These are phyloP conservation scores for Kluyveromyces sp. DNA, from an alignment of 1,139 yeast species.

Conservation along the genomic window DNA sequence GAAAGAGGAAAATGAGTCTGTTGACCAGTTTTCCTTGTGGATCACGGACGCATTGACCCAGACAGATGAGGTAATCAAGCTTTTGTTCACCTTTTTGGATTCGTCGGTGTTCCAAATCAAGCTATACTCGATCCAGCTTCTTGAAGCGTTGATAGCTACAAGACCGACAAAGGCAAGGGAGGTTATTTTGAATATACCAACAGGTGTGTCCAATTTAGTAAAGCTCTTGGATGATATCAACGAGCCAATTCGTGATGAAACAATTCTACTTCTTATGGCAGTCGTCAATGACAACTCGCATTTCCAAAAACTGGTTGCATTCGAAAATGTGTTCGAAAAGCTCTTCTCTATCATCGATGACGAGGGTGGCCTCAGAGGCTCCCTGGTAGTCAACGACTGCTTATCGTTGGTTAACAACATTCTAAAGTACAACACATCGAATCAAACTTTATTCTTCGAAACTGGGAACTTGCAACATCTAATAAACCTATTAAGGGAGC, in stretches of 20 bases:
- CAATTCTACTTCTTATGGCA: conserved; percentile 74
- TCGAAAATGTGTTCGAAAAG: conserved; percentile 84
- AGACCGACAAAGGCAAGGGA: conserved; percentile 73
- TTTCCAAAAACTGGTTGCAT: conserved; percentile 88
- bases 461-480: conserved; percentile 68
- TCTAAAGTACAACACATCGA: conserved; percentile 76
- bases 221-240: conserved; percentile 58
- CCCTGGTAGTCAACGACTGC: conserved; percentile 87
- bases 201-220: conserved; percentile 74
- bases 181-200: conserved; percentile 61
- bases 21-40: conserved; percentile 89
- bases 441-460: conserved; percentile 83
- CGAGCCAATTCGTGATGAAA: conserved; percentile 88
- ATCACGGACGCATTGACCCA: conserved; percentile 91
- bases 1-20: conserved; percentile 41
- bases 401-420: conserved; percentile 65
- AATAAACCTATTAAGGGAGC: conserved; percentile 55
- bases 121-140: conserved; percentile 71
- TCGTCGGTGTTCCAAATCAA: conserved; percentile 66
- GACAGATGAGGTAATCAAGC: conserved; percentile 48
- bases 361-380: conserved; percentile 88
- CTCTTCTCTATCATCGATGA: conserved; percentile 68
- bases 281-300: conserved; percentile 76
- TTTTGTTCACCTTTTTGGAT: conserved; percentile 50
- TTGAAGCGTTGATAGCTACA: conserved; percentile 76